Evolutionary conservation across 2,329 filamentous ascomycete species (phyloP).

Genomic region (Hymenoscyphus albidus): DNA sequence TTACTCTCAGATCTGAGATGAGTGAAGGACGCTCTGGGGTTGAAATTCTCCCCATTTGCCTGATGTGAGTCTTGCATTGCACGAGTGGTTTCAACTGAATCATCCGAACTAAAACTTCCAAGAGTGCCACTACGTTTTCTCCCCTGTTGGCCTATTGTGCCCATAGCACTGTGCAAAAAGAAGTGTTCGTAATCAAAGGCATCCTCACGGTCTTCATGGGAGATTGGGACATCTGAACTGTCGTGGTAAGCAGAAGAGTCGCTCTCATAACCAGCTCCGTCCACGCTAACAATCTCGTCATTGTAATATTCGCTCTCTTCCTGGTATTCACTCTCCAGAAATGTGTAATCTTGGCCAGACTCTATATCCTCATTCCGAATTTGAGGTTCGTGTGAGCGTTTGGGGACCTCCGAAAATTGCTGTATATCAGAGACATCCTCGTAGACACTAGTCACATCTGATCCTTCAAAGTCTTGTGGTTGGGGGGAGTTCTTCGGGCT

Average conservation of each 20-base stretch:
- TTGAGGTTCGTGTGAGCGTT: conserved; percentile 13
- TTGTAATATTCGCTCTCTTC: conserved; percentile 40
- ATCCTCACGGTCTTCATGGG: conserved; percentile 90
- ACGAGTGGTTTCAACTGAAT: conserved; percentile 59
- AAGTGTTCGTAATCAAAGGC: conserved; percentile 97
- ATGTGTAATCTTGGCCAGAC: conserved; percentile 13
- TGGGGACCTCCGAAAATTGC: conserved; percentile 10
- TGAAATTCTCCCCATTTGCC: conserved; percentile 16
- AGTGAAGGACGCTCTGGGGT: conserved; percentile 18
- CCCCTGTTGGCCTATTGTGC: conserved; percentile 61
- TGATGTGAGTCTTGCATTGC: conserved; percentile 34
- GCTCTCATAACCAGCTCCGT: conserved; percentile 49
- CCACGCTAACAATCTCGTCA: conserved; percentile 32
- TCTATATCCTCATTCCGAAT: conserved; percentile 14
- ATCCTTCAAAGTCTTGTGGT: conserved; percentile 21
- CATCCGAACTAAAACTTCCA: conserved; percentile 55
- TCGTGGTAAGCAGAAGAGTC: conserved; percentile 59
- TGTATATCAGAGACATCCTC: conserved; percentile 29
- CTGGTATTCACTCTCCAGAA: conserved; percentile 27
- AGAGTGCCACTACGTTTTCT: conserved; percentile 42
- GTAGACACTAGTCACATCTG: conserved; percentile 31
- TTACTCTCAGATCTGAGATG: conserved; percentile 51
- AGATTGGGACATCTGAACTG: conserved; percentile 55
- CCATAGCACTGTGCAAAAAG: conserved; percentile 89
- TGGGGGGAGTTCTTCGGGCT: conserved; percentile 6